Base-by-base conservation (phyloP, 768 basidiomycete genomes). In the Leucogyrophana mollusca region DNA sequence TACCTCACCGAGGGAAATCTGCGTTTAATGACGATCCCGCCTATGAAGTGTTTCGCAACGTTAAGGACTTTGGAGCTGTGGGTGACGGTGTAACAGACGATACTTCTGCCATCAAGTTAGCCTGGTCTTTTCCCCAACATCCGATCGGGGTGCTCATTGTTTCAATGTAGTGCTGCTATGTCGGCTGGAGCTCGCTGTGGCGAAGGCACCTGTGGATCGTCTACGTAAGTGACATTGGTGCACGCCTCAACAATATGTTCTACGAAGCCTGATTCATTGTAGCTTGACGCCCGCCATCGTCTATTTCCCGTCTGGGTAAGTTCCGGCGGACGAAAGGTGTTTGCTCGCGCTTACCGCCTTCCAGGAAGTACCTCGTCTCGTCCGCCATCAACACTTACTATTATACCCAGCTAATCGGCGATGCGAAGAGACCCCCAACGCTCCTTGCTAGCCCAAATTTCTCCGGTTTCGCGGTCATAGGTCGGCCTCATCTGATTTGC, bases 41-140 rank as follows among this genome's bases (percentile, higher is more conserved):
- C 25, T 87, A 86, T 61, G 68, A 77, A 40, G 82, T 85, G 16
- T 85, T 83, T 64, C 73, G 85, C 34, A 86, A 85, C 59, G 84
- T 87, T 44, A 83, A 83, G 51, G 67, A 69, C 34, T 71, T 65
- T 50, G 67, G 75, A 49, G 74, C 74, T 39, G 63, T 59, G 43
- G 67, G 66, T 17, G 78, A 83, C 61, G 85, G 85, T 49, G 66
- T 77, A 4, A 74, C 78, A 6, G 85, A 86, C 57, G 85, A 86
- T 53, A 84, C 84, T 9, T 73, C 65, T 34, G 83, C 85, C 3
- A 83, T 85, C 59, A 84, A 82, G 80, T 84, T 50, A 40, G 59
- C 81, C 34, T 18, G 43, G 22, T n/a, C 10, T 20, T n/a, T 36
- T 32, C 36, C 13, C 49, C 9, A 34, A 25, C 35, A 4, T 46